Conservation (phyloP, 1,139 yeast species). For the Diutina ranongensis region DNA sequence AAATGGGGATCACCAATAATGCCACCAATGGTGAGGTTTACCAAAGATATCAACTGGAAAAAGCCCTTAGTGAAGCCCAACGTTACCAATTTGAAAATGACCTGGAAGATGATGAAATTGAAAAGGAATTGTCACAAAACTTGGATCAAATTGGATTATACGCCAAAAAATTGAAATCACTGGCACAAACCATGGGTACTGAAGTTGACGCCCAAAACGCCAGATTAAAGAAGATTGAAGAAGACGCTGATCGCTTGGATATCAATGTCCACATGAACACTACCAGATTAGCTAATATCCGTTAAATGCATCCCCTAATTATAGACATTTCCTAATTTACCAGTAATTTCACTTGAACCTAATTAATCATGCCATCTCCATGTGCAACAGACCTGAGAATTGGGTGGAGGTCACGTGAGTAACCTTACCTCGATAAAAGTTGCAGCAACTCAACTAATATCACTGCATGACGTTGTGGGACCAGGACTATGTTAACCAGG, state of each 20-base stretch:
- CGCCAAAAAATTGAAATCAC: conserved; percentile 30
- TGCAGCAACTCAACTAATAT: neutral
- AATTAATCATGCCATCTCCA: no score
- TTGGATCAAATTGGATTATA: conserved; percentile 43
- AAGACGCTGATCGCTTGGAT: conserved; percentile 44
- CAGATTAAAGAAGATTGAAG: conserved; percentile 39
- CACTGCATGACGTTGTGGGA: conserved; percentile 9
- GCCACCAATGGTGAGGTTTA: conserved; percentile 17
- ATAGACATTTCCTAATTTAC: no score
- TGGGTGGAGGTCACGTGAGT: neutral
- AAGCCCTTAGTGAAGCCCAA: conserved; percentile 35
- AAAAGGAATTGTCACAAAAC: conserved; percentile 51
- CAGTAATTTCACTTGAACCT: no score
- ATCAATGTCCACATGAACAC: conserved; percentile 42
- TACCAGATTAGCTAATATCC: conserved; percentile 32
- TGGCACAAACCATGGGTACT: conserved; percentile 25
- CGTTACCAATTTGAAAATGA: conserved; percentile 65
- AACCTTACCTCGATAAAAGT: neutral
- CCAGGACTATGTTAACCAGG: conserved; percentile 23
- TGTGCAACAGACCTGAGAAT: no score
- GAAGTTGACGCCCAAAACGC: conserved; percentile 42
- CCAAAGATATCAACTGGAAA: conserved; percentile 32
- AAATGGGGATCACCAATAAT: conserved; percentile 28
- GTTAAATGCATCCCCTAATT: no score
- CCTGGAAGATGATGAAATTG: conserved; percentile 60